Conservation (phyloP, 2,329 filamentous ascomycete genomes). For the Fusarium stilboides region DNA sequence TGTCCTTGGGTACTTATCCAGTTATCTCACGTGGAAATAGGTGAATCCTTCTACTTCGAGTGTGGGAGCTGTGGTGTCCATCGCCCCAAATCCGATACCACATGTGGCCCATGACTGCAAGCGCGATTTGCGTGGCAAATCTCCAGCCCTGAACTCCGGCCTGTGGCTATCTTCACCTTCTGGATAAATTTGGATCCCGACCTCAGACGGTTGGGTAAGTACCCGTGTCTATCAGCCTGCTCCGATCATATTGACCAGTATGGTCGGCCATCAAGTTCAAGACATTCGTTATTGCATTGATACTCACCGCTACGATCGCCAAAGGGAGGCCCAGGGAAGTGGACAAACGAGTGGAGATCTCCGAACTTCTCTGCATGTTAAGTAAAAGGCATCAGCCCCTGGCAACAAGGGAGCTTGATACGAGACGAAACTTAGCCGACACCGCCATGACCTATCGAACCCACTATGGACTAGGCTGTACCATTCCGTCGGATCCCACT, state of each 20-base stretch:
- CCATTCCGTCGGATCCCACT: slow-evolving; percentile 46
- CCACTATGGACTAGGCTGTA: slow-evolving; percentile 45
- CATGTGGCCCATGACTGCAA: slow-evolving; percentile 8
- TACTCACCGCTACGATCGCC: slow-evolving; percentile 19
- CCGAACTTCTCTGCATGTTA: slow-evolving; percentile 14
- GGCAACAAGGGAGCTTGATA: slow-evolving; percentile 27
- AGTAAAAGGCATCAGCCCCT: slow-evolving; percentile 6
- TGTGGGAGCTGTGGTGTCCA: slow-evolving; percentile 15
- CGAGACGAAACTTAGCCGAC: slow-evolving; percentile 34
- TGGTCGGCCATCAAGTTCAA: neutral
- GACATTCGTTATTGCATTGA: neutral
- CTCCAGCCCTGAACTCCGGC: neutral
- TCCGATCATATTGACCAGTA: neutral
- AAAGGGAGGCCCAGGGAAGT: slow-evolving; percentile 13
- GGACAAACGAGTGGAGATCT: slow-evolving; percentile 24
- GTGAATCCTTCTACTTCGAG: slow-evolving; percentile 8
- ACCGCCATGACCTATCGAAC: slow-evolving; percentile 23
- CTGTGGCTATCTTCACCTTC: neutral
- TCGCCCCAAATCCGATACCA: slow-evolving; percentile 16
- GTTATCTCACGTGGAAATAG: neutral
- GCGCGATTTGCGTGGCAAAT: slow-evolving; percentile 10
- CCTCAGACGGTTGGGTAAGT: neutral
- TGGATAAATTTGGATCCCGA: neutral
- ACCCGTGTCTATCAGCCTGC: neutral
- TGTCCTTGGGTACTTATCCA: neutral